phyloP scores from a whole-genome alignment of 441 rosid species.

The Pelargonium australe region DNA sequence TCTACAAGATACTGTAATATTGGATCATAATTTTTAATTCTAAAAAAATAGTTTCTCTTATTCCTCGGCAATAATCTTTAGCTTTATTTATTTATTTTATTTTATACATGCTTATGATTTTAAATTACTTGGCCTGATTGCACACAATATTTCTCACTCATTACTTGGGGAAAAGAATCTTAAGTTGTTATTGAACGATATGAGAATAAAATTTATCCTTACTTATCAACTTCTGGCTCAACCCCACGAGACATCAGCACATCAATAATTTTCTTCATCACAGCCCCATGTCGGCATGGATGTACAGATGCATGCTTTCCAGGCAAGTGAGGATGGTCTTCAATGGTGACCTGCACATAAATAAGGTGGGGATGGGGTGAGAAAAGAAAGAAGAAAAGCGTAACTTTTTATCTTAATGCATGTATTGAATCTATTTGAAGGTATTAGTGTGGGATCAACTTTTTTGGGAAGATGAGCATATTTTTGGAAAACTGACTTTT shows the following conservation, averaged over 20 bases:
- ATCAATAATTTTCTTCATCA: conserved; percentile 95
- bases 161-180: not conserved
- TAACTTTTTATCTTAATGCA: not conserved
- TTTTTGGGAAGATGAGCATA: not conserved
- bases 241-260: conserved; percentile 88
- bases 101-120: too few relatives aligned
- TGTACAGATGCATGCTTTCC: conserved; percentile 97
- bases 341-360: conserved; percentile 75
- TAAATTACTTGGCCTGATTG: too few relatives aligned
- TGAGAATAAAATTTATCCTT: conserved; percentile 13
- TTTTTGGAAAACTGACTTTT: not conserved
- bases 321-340: conserved; percentile 91
- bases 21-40: not conserved
- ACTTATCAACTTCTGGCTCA: conserved; percentile 98
- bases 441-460: too few relatives aligned
- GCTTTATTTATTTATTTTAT: not conserved
- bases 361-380: not conserved
- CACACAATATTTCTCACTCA: not conserved
- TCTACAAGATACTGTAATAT: not conserved
- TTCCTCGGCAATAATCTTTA: not conserved
- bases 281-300: conserved; percentile 97
- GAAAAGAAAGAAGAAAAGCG: not conserved
- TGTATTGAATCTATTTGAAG: too few relatives aligned
- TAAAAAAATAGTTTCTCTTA: not conserved
- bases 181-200: not conserved